Evolutionary conservation across 495 filamentous ascomycete species (phyloP), one percentile per base, ranked within the genome.

Genomic region (Hyaloscypha finlandica): DNA sequence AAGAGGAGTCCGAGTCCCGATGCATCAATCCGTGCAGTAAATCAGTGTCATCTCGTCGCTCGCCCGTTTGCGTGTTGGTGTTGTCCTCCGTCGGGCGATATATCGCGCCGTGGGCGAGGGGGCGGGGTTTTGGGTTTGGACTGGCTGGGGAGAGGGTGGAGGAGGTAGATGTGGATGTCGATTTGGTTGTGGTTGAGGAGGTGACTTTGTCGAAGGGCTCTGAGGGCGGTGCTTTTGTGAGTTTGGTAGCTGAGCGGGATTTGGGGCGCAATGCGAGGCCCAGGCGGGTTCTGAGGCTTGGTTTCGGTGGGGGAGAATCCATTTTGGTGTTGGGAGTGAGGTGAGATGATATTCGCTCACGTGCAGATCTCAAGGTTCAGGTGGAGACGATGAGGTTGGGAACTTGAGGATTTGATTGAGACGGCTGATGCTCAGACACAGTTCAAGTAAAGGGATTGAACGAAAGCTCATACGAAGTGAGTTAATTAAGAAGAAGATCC

Each of bases 1-100:
- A 54, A 4, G 66, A 69, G 12, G 80, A 81, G 20, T 77, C 69
- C 25, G 66, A 70, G 12, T 81, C 81, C 16, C 78, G 72, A 51
- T 80, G 66, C 30, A 79, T 79, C 20, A 85, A 71, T 8, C 80
- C 65, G 64, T 85, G 83, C 32, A 85, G 73, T 20, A 84, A 78
- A 12, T 77, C 74, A 0, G 83, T 84, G 57, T 82, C 80, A 67
- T 85, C 82, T 59, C 71, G 71, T 61, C 74, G 73, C 64, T 85
- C 83, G 8, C 83, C 83, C n/a, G 82, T 74, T 65, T 85, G 81
- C 1, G 74, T 75, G 61, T 85, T 81, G 6, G 79, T 63, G 31
- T 62, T 54, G 22, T 61, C 60, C 8, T 48, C 31, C 1, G 45
- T 32, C 16, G 42, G 58, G 14, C 60, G 57, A 32, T 63, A 62